Conservation (phyloP, 352 stramenopile species). For the Phytopythium delawarense region DNA sequence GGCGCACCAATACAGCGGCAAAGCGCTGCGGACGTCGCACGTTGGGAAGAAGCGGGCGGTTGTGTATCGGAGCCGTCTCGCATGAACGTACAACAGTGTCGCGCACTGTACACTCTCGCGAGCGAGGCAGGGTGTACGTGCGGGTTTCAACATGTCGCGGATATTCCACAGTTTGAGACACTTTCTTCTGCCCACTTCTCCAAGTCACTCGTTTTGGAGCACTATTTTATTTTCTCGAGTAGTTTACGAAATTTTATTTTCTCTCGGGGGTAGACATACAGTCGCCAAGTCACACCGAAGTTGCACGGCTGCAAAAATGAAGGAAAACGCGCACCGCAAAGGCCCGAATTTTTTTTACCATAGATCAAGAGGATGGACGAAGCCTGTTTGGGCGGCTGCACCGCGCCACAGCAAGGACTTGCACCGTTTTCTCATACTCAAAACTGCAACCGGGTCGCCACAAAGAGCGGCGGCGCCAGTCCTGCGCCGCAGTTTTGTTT, state of each 20-base stretch:
- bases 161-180: conserved; percentile 7
- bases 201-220: not conserved
- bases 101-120: not conserved
- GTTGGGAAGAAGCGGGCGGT: too few species aligned
- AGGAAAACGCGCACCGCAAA: not conserved
- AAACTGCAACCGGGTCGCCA: not conserved
- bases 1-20: too few species aligned
- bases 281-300: not conserved
- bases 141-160: conserved; percentile 1
- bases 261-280: not conserved
- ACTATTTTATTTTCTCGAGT: not conserved
- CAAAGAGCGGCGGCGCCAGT: conserved; percentile 4
- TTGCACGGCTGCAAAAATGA: not conserved
- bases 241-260: not conserved
- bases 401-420: not conserved
- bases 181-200: conserved; percentile 1
- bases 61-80: not conserved
- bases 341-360: not conserved
- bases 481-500: too few species aligned
- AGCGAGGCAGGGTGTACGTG: not conserved
- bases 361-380: not conserved
- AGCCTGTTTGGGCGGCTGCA: not conserved
- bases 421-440: too few species aligned
- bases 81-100: conserved; percentile 1
- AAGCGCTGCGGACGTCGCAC: too few species aligned